phyloP scores from a whole-genome alignment of 306 rosid genomes.

The Inga oerstediana region DNA sequence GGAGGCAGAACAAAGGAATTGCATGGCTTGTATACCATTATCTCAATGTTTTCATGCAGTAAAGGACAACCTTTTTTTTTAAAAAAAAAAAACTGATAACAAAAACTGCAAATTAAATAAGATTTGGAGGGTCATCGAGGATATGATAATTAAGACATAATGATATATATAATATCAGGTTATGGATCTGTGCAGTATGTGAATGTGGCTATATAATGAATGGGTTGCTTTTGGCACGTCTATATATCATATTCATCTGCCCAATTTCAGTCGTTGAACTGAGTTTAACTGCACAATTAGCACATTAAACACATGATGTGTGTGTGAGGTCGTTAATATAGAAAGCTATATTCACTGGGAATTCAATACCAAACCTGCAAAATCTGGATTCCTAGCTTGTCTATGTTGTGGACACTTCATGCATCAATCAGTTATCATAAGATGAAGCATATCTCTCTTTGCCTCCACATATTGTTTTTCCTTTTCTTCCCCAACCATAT shows the following conservation, averaged over 20 bases:
- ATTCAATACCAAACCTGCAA: not conserved
- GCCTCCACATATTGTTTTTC: not conserved
- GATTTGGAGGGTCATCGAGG: not conserved
- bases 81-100: not conserved
- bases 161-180: not conserved
- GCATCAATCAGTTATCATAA: not conserved
- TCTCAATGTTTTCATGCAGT: not conserved
- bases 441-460: not conserved
- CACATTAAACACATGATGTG: not conserved
- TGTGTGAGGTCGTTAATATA: not conserved
- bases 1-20: not conserved
- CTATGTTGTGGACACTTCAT: not conserved
- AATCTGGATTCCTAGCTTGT: not conserved
- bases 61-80: no score
- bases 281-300: not conserved
- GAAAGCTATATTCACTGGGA: not conserved
- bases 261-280: not conserved
- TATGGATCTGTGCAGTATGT: not conserved
- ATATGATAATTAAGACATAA: not conserved
- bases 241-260: not conserved
- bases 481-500: not conserved
- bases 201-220: not conserved
- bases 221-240: not conserved
- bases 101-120: not conserved
- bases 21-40: not conserved